Percentiles rank a stretch among this genome's conserved stretches.
phyloP scores from a whole-genome alignment of 805 yeast genomes.

The Cephaloascus fragrans region DNA sequence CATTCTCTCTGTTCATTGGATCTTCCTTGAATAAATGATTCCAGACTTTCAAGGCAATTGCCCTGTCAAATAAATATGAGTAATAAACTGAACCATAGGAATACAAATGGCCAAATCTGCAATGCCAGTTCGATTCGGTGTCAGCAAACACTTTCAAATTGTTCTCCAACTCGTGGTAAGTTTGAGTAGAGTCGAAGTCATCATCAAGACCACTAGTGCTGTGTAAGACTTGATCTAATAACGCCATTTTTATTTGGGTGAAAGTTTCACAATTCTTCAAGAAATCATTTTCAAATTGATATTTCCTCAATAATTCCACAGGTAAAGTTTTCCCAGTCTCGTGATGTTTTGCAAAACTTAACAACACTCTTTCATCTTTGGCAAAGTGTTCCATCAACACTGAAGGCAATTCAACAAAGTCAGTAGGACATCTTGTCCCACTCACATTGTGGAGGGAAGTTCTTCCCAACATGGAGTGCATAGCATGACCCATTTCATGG shows the following conservation, averaged over 20 bases:
- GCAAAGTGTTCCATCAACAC: slow-evolving; percentile 95
- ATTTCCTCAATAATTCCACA: slow-evolving; percentile 32
- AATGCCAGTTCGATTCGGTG: slow-evolving; percentile 76
- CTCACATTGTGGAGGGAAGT: slow-evolving; percentile 85
- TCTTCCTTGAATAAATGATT: slow-evolving; percentile 55
- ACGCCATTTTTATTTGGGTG: slow-evolving; percentile 85
- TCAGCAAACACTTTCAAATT: slow-evolving; percentile 57
- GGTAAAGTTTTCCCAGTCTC: slow-evolving; percentile 57
- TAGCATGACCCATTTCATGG: slow-evolving; percentile 99
- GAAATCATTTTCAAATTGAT: slow-evolving; percentile 40
- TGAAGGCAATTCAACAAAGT: slow-evolving; percentile 93
- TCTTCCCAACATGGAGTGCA: slow-evolving; percentile 94
- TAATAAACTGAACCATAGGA: slow-evolving; percentile 94
- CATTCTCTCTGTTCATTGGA: slow-evolving; percentile 67
- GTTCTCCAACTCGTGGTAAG: slow-evolving; percentile 60
- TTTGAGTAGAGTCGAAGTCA: slow-evolving; percentile 44
- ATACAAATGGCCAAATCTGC: slow-evolving; percentile 85
- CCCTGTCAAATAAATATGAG: slow-evolving; percentile 84
- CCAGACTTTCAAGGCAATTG: slow-evolving; percentile 86
- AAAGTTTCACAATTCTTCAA: slow-evolving; percentile 66
- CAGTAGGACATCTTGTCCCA: slow-evolving; percentile 93
- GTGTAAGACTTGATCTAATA: slow-evolving; percentile 78
- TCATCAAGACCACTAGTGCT: slow-evolving; percentile 12
- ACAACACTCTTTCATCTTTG: slow-evolving; percentile 65
- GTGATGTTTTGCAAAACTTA: slow-evolving; percentile 63